Percentiles rank a stretch among this genome's conserved stretches.
phyloP scores from a whole-genome alignment of 768 basidiomycete species.

The Plicaturopsis crispa region DNA sequence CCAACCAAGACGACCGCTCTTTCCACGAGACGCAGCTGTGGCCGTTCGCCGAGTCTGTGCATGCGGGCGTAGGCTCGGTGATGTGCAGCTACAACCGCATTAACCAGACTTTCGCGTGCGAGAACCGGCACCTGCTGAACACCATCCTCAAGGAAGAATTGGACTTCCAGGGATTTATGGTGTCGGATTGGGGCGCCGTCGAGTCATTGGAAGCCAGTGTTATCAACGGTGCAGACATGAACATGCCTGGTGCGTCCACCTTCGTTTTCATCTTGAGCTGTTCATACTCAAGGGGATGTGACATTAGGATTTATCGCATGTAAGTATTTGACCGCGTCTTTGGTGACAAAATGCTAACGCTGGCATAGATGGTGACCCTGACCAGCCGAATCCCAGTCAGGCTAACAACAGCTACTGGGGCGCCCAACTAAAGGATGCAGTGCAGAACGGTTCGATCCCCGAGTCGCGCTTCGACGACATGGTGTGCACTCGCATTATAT shows the following conservation, averaged over 20 bases:
- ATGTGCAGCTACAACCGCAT: slow-evolving; percentile 50
- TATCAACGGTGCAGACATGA: slow-evolving; percentile 12
- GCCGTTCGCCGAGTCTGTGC: slow-evolving; percentile 20
- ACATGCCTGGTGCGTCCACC: slow-evolving; percentile 4
- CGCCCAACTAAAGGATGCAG: slow-evolving; percentile 24
- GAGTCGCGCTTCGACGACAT: slow-evolving; percentile 43
- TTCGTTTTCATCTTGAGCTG: background rate
- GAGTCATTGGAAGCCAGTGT: slow-evolving; percentile 1
- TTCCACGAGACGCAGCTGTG: slow-evolving; percentile 23
- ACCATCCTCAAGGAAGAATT: slow-evolving; percentile 39
- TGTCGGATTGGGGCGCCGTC: slow-evolving; percentile 42
- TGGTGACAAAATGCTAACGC: background rate
- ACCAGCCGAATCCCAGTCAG: slow-evolving; percentile 5
- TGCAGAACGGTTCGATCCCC: slow-evolving; percentile 42
- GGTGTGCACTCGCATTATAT: slow-evolving; percentile 28
- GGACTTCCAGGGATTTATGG: slow-evolving; percentile 29
- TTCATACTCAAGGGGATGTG: no score
- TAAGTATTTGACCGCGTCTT: background rate
- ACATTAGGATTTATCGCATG: background rate
- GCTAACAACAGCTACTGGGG: slow-evolving; percentile 14
- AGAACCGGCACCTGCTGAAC: slow-evolving; percentile 44
- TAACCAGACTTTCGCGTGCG: slow-evolving; percentile 59
- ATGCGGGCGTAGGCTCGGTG: slow-evolving; percentile 38
- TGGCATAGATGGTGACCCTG: background rate
- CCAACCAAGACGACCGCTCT: slow-evolving; percentile 35